Percentiles rank a stretch among this genome's conserved stretches.
Evolutionary conservation across 2,329 filamentous ascomycete species (phyloP).

Genomic region (Colletotrichum lentis): DNA sequence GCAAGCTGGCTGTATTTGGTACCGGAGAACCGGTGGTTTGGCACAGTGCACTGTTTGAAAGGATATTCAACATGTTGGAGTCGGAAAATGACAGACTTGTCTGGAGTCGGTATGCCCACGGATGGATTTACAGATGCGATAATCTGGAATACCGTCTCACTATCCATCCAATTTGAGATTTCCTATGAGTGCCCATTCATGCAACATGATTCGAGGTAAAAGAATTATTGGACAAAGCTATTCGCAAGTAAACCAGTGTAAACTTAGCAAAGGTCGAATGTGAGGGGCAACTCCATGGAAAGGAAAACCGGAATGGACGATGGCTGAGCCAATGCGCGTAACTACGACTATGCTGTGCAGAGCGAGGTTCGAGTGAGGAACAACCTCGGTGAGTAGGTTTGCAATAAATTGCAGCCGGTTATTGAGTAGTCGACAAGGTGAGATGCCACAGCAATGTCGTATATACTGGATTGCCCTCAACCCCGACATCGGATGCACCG

Average conservation of each 20-base stretch:
- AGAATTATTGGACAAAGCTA: not conserved
- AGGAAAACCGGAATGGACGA: too few species aligned
- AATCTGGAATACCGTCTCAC: conserved; percentile 18
- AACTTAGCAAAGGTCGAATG: too few species aligned
- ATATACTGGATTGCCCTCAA: not conserved
- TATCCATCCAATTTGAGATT: not conserved
- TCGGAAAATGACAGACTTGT: conserved; percentile 30
- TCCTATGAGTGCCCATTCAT: not conserved
- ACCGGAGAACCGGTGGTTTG: conserved; percentile 23
- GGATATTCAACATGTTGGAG: conserved; percentile 31
- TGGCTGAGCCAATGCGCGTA: too few species aligned
- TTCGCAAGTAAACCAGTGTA: too few species aligned
- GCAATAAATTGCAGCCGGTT: not conserved
- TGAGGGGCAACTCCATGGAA: too few species aligned
- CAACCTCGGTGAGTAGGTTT: not conserved
- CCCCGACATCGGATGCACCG: not conserved
- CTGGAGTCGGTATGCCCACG: conserved; percentile 18
- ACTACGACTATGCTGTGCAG: too few species aligned
- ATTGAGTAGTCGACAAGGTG: not conserved
- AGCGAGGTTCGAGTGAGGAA: too few species aligned
- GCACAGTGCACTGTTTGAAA: conserved; percentile 32
- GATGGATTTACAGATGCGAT: conserved; percentile 21
- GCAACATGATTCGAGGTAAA: not conserved
- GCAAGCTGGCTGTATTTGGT: conserved; percentile 24
- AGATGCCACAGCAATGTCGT: not conserved